Conservation (phyloP, 2,329 filamentous ascomycete species). For the Aureobasidium sp. region DNA sequence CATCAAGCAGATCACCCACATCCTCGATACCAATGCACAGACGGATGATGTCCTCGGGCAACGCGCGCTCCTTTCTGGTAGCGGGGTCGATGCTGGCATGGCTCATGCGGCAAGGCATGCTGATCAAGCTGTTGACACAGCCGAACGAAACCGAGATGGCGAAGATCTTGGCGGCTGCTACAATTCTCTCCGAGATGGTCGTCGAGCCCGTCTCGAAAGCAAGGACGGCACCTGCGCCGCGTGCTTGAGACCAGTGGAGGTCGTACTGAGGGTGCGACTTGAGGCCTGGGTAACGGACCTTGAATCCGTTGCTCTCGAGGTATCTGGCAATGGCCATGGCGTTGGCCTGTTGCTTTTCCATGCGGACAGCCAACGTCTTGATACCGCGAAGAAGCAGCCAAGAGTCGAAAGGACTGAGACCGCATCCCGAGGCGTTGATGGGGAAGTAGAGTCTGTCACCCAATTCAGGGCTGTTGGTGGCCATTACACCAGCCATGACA, state of each 20-base stretch:
- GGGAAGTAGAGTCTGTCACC: constrained; percentile 92
- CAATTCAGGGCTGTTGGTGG: constrained; percentile 72
- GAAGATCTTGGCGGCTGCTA: constrained; percentile 86
- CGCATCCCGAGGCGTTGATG: constrained; percentile 94
- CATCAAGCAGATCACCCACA: constrained; percentile 82
- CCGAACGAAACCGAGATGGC: constrained; percentile 96
- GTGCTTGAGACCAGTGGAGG: constrained; percentile 89
- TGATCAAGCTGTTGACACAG: constrained; percentile 96
- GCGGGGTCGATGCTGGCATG: constrained; percentile 97
- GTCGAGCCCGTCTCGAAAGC: constrained; percentile 94
- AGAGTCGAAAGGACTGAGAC: constrained; percentile 88
- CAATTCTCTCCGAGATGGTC: constrained; percentile 78
- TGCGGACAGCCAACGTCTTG: constrained; percentile 93
- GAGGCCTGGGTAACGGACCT: constrained; percentile 88
- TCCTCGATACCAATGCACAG: constrained; percentile 97
- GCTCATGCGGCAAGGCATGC: constrained; percentile 99
- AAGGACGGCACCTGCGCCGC: constrained; percentile 87
- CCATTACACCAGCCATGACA: constrained; percentile 96
- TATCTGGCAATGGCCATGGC: constrained; percentile 88
- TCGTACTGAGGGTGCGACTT: constrained; percentile 95
- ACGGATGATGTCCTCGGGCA: constrained; percentile 95
- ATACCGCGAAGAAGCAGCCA: constrained; percentile 93
- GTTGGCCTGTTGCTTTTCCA: constrained; percentile 97
- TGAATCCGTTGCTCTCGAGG: constrained; percentile 84
- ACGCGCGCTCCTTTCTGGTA: constrained; percentile 76